phyloP scores from a whole-genome alignment of 805 yeast species.

The Metschnikowia orientalis region DNA sequence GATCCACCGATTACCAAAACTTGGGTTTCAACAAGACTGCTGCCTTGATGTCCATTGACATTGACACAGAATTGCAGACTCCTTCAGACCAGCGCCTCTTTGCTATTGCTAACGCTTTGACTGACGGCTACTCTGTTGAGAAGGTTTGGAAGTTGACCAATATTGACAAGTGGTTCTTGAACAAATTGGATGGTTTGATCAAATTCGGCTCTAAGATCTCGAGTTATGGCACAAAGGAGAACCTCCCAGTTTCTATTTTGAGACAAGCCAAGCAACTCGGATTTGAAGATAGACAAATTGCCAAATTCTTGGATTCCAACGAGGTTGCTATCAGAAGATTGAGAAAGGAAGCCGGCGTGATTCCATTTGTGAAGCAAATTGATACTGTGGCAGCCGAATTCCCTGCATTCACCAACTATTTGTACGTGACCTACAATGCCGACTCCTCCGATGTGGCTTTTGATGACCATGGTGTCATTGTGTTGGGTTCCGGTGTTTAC shows the following conservation, averaged over 20 bases:
- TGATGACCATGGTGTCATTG: slow-evolving; percentile 91
- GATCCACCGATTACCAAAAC: slow-evolving; percentile 94
- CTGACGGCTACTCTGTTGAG: slow-evolving; percentile 85
- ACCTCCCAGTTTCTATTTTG: slow-evolving; percentile 58
- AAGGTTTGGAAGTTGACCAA: slow-evolving; percentile 86
- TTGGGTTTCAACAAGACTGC: slow-evolving; percentile 85
- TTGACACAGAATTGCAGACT: slow-evolving; percentile 88
- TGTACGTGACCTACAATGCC: slow-evolving; percentile 93
- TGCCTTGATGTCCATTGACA: slow-evolving; percentile 85
- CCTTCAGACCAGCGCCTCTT: slow-evolving; percentile 97
- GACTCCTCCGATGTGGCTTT: slow-evolving; percentile 82
- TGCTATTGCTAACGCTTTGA: slow-evolving; percentile 92
- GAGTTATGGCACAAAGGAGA: slow-evolving; percentile 52
- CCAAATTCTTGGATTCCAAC: slow-evolving; percentile 79
- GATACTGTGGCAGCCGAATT: slow-evolving; percentile 99
- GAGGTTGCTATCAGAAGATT: slow-evolving; percentile 89
- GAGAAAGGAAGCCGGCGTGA: slow-evolving; percentile 79
- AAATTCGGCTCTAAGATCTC: slow-evolving; percentile 61
- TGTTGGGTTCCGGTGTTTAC: slow-evolving; percentile 96
- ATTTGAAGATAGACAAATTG: slow-evolving; percentile 94
- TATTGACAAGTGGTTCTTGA: slow-evolving; percentile 95
- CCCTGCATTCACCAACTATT: slow-evolving; percentile 93
- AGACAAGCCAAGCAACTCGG: slow-evolving; percentile 94
- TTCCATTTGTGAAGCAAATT: slow-evolving; percentile 93
- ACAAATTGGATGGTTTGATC: slow-evolving; percentile 75